Evolutionary conservation across 208 protist genomes (phyloP).

Genomic region (Trypanosoma melophagium): DNA sequence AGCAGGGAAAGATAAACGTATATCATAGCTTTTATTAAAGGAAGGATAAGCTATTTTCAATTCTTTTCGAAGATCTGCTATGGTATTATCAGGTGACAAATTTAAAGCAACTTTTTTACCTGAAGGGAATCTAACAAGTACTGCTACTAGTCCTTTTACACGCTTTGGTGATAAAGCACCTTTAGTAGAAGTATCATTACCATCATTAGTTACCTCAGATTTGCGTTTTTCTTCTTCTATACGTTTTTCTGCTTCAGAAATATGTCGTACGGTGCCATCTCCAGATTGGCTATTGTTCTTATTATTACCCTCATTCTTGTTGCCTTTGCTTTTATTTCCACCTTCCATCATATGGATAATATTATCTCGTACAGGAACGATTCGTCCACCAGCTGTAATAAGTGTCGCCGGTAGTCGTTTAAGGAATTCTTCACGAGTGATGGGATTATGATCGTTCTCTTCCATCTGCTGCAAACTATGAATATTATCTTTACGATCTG

Average conservation of each 20-base stretch:
- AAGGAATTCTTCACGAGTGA: constrained; percentile 60
- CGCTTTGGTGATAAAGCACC: not conserved
- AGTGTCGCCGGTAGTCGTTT: constrained; percentile 54
- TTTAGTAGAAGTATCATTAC: not conserved
- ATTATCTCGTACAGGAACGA: constrained; percentile 65
- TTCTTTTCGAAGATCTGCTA: constrained; percentile 62
- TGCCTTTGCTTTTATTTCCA: not conserved
- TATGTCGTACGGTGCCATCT: constrained; percentile 38
- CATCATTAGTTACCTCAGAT: not conserved
- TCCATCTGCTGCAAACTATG: constrained; percentile 15
- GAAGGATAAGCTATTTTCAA: constrained; percentile 52
- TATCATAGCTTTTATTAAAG: constrained; percentile 59
- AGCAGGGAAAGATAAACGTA: constrained; percentile 74
- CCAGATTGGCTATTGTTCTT: not conserved
- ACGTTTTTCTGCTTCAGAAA: constrained; percentile 44
- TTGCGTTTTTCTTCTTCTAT: not conserved
- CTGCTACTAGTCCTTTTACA: constrained; percentile 38
- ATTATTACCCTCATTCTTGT: no score
- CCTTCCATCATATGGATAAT: constrained; percentile 54
- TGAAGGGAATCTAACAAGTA: constrained; percentile 72
- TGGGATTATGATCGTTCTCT: constrained; percentile 30
- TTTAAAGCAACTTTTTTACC: constrained; percentile 62
- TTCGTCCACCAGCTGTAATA: constrained; percentile 65
- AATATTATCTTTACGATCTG: not conserved
- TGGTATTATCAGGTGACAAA: constrained; percentile 50